phyloP scores from a whole-genome alignment of 345 rosid genomes.

The Turritis glabra region DNA sequence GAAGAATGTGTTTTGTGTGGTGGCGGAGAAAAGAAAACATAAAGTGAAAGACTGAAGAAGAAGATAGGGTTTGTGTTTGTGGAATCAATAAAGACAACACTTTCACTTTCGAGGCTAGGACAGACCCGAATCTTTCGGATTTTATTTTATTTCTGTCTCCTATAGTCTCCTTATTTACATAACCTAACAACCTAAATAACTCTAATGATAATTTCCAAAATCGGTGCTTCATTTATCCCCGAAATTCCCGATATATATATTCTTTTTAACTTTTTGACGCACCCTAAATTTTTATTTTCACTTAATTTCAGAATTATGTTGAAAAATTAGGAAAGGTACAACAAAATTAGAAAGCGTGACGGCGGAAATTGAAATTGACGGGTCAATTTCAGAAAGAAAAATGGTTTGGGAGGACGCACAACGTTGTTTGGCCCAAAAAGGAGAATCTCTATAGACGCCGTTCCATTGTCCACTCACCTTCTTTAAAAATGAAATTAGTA shows the following conservation, averaged over 20 bases:
- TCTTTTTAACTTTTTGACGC: no score
- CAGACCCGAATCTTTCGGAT: conserved; percentile 8
- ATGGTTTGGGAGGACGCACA: no score
- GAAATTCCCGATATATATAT: no score
- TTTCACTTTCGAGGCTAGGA: not conserved
- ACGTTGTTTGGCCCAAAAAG: conserved; percentile 3
- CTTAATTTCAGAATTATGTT: no score
- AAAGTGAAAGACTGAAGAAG: conserved; percentile 5
- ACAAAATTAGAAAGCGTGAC: not conserved
- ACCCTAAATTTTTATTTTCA: no score
- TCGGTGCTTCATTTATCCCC: no score
- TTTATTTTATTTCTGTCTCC: not conserved
- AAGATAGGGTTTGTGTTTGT: conserved; percentile 31
- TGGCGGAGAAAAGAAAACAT: conserved; percentile 18
- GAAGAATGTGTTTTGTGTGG: conserved; percentile 30
- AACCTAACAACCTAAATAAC: not conserved
- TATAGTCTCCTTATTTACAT: not conserved
- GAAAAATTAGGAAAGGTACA: not conserved
- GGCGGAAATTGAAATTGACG: not conserved
- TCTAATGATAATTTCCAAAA: not conserved
- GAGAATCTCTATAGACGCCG: not conserved
- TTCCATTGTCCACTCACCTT: not conserved
- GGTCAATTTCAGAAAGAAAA: not conserved
- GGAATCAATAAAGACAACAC: not conserved
- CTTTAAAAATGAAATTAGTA: not conserved